phyloP scores from a whole-genome alignment of 495 filamentous ascomycete genomes.

The Achaetomiella virescens region DNA sequence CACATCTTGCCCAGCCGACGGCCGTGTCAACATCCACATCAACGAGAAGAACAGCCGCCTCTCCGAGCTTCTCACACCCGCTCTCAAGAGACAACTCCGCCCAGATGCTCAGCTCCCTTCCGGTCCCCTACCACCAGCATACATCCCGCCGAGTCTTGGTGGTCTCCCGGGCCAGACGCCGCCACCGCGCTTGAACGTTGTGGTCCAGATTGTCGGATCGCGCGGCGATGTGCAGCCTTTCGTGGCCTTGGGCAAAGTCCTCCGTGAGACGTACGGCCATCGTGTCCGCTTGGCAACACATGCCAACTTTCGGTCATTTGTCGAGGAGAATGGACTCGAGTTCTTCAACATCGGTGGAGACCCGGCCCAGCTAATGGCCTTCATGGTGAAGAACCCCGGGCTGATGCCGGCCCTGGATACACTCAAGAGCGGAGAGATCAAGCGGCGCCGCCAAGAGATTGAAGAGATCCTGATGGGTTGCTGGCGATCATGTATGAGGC shows the following conservation, averaged over 20 bases:
- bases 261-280: constrained; percentile 63
- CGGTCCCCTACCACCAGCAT: constrained; percentile 46
- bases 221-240: constrained; percentile 76
- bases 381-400: constrained; percentile 76
- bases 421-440: constrained; percentile 60
- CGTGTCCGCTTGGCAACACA: constrained; percentile 66
- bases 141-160: constrained; percentile 57
- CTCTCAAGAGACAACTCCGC: constrained; percentile 53
- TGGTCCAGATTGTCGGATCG: constrained; percentile 73
- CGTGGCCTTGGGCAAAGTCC: constrained; percentile 60
- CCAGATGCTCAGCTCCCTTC: constrained; percentile 33
- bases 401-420: constrained; percentile 60
- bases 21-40: constrained; percentile 70
- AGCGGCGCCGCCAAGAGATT: constrained; percentile 52
- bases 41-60: constrained; percentile 58
- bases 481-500: constrained; percentile 57
- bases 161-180: constrained; percentile 54
- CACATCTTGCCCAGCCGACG: constrained; percentile 44
- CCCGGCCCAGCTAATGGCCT: constrained; percentile 70
- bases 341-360: constrained; percentile 70
- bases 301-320: constrained; percentile 59
- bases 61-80: constrained; percentile 59
- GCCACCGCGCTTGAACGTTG: constrained; percentile 58
- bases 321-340: constrained; percentile 59
- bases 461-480: constrained; percentile 56